Base-by-base conservation (phyloP, 495 filamentous ascomycete genomes). In the Parathielavia hyrcaniae region DNA sequence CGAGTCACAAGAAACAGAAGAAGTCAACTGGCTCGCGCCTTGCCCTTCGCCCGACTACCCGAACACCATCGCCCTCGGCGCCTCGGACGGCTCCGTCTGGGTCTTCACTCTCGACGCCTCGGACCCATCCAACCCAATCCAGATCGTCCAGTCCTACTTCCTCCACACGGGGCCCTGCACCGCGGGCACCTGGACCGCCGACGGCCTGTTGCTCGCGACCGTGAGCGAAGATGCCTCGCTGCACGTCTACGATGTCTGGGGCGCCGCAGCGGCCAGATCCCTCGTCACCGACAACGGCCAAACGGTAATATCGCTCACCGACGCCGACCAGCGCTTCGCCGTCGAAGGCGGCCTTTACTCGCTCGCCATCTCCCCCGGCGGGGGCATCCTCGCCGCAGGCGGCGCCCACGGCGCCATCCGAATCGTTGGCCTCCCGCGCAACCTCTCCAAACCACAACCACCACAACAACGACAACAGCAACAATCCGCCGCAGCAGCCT, bases 31-130 rank as follows among this genome's bases (percentile, higher is more conserved):
- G 90, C 71, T 97, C 7, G 70, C 79, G 0, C 77, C 89, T 0
- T 96, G 88, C 68, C 92, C 92, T 3, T 78, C 80, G 19, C 70
- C 79, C 17, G 71, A 75, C 10, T 80, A 86, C 67, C 80, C 84
- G 23, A 95, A 97, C 70, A 83, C 87, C n/a, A 66, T 99, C 61
- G 95, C 95, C 0, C 71, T 97, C 20, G 95, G 95, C 39, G 90
- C 90, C 40, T 87, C 80, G n/a, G 92, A 99, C 69, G 95, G 95
- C 45, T 88, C 83, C 48, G 89, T 95, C 7, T 99, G 95, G 95
- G 86, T 99, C 7, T 93, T 97, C 73, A 84, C 81, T 8, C 79
- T 97, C 66, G 86, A 95, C 63, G 70, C 80, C 19, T 73, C 75
- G 10, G 83, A 88, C 61, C 51, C 76, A 1, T 58, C 70, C 56